These are phyloP conservation scores for Escallonia herrerae DNA, from an alignment of 129 eudicot species.

Conservation along the genomic window DNA sequence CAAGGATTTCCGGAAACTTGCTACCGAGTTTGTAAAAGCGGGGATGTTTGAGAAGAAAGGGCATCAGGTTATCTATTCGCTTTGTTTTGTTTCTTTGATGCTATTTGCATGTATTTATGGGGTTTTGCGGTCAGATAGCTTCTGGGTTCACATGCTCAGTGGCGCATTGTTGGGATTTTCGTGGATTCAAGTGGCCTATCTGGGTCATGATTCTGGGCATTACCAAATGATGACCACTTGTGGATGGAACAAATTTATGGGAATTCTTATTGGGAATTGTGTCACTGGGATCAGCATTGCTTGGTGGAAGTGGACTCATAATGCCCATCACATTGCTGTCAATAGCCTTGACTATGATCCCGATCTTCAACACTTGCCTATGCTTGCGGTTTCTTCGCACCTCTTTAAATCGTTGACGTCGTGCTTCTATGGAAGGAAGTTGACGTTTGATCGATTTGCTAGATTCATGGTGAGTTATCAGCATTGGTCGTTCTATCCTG, in stretches of 20 bases:
- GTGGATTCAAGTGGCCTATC: slow-evolving; percentile 78
- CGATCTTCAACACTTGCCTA: slow-evolving; percentile 85
- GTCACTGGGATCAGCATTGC: slow-evolving; percentile 86
- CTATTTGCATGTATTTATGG: slow-evolving; percentile 48
- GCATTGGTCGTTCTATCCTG: slow-evolving; percentile 68
- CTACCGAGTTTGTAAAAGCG: slow-evolving; percentile 50
- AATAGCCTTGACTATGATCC: slow-evolving; percentile 84
- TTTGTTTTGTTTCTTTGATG: slow-evolving; percentile 44
- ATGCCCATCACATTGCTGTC: slow-evolving; percentile 75
- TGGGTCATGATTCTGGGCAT: slow-evolving; percentile 97
- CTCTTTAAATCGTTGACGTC: slow-evolving; percentile 57
- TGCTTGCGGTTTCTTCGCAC: slow-evolving; percentile 61
- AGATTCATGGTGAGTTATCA: slow-evolving; percentile 75
- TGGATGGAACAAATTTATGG: slow-evolving; percentile 62
- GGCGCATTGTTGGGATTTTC: slow-evolving; percentile 68
- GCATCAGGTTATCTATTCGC: slow-evolving; percentile 52
- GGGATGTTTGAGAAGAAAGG: slow-evolving; percentile 89
- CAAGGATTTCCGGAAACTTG: slow-evolving; percentile 64
- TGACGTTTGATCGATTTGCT: slow-evolving; percentile 55
- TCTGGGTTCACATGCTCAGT: slow-evolving; percentile 53
- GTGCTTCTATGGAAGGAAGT: slow-evolving; percentile 50
- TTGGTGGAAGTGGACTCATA: slow-evolving; percentile 98
- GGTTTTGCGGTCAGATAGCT: slow-evolving; percentile 29
- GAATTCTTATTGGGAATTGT: slow-evolving; percentile 73
- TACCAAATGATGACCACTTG: slow-evolving; percentile 65